Evolutionary conservation across 306 rosid species (phyloP).

Genomic region (Gastrolobium bilobum): DNA sequence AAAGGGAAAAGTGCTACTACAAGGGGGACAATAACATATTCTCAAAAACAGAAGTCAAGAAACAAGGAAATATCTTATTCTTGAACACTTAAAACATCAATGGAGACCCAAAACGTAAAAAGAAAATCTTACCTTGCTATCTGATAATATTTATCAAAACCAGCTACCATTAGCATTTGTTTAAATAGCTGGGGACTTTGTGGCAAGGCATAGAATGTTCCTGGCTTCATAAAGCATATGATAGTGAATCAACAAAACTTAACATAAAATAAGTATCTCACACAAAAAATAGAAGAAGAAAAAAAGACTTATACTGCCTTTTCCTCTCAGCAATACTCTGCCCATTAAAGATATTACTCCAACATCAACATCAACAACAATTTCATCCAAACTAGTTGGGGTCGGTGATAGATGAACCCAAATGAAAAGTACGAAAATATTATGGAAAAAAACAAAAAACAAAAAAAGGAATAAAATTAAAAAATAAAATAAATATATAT

Average conservation of each 20-base stretch:
- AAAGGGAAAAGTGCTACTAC: background rate
- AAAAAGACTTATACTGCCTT: constrained; percentile 3
- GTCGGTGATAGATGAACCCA: too few relatives aligned
- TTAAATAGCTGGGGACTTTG: constrained; percentile 99
- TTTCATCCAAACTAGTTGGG: too few relatives aligned
- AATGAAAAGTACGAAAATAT: too few relatives aligned
- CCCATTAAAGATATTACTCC: constrained; percentile 20
- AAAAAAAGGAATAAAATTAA: too few relatives aligned
- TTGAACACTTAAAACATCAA: constrained; percentile 11
- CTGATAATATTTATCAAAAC: constrained; percentile 94
- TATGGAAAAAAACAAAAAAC: too few relatives aligned
- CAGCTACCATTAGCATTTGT: constrained; percentile 98
- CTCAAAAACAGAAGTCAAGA: constrained; percentile 15
- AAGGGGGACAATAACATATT: constrained; percentile 2
- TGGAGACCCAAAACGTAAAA: constrained; percentile 27
- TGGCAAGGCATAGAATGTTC: constrained; percentile 95
- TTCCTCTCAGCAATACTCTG: constrained; percentile 2
- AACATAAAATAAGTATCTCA: constrained; percentile 41
- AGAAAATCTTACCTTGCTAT: constrained; percentile 74
- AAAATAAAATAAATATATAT: too few relatives aligned
- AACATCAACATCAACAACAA: background rate
- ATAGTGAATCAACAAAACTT: constrained; percentile 59
- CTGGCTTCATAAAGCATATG: constrained; percentile 85
- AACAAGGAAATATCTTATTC: background rate
- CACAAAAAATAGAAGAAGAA: background rate